Base-by-base conservation (phyloP, 148 eudicot species). In the Pharnaceum exiguum region DNA sequence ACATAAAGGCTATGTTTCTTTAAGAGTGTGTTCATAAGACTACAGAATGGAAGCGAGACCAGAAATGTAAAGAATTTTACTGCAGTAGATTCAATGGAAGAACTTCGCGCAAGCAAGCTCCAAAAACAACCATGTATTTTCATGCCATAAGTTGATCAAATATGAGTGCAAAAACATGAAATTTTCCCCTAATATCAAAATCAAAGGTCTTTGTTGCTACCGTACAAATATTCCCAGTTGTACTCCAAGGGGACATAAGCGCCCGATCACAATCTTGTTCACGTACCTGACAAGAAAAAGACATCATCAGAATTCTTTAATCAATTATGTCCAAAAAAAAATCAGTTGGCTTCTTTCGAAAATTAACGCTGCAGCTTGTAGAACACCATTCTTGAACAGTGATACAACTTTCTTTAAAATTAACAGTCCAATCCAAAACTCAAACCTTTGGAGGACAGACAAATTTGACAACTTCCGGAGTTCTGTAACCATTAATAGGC, bases 241-340 rank as follows among this genome's bases (percentile, higher is more conserved):
- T 11, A 47, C 28, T 27, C 25, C 11, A 35, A 51, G 42, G n/a
- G 24, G 51, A 15, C 33, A 59, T 10, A 4, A 46, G 50, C 39
- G 47, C 57, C 58, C 21, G 57, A 49, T 26, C 53, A 47, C 40
- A 55, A 63, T 21, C 69, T 47, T 56, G 49, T 43, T 70, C 51
- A 49, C 32, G 59, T 70, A 62, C 69, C 74, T 70, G 69, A 21
- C 63, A 70, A 30, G 17, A 51, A 55, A 47, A 13, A 30, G 10
- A 47, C 47, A 24, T 6, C 31, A 15, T 55, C 46, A 60, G 29
- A 55, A 26, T 19, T 18, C 7, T 51, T 32, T 38, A 15, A 9
- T 11, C 3, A 18, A 27, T 55, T 46, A 15, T n/a, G 47, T 36
- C 29, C 31, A 46, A 28, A 36, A 1, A 44, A 32, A 54, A 57